Conservation (phyloP, 805 yeast species). For the Lachancea thermotolerans region DNA sequence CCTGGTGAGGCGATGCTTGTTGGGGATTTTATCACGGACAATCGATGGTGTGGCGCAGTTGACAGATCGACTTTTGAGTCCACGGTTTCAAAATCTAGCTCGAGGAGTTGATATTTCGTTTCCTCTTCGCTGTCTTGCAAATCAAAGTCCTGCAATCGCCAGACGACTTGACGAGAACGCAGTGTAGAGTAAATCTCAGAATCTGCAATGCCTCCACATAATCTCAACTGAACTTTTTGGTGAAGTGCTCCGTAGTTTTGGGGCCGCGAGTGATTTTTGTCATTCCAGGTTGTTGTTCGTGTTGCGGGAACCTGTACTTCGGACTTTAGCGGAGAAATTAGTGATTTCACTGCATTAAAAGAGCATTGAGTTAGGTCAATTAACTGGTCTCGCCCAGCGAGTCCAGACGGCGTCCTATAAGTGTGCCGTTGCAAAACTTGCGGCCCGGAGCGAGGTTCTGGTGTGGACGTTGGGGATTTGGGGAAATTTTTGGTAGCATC, state of each 20-base stretch:
- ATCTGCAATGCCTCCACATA: not conserved
- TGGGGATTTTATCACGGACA: not conserved
- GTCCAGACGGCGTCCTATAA: not conserved
- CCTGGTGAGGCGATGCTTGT: too few species aligned
- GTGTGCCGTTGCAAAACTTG: not conserved
- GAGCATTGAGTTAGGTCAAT: constrained; percentile 28
- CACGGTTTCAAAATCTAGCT: not conserved
- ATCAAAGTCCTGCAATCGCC: not conserved
- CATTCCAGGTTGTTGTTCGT: constrained; percentile 19
- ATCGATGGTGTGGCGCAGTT: not conserved
- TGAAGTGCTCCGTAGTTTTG: not conserved
- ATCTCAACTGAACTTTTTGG: not conserved
- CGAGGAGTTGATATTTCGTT: not conserved
- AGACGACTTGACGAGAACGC: not conserved
- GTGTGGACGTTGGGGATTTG: not conserved
- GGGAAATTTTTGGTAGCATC: too few species aligned
- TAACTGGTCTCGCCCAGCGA: constrained; percentile 11
- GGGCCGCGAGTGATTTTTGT: not conserved
- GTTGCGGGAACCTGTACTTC: constrained; percentile 29
- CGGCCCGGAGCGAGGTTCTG: not conserved
- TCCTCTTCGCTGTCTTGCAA: constrained; percentile 4
- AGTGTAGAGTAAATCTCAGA: not conserved
- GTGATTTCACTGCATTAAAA: constrained; percentile 22
- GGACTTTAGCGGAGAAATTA: constrained; percentile 24
- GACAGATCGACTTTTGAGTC: not conserved